Base-by-base conservation (phyloP, 1,139 yeast genomes). In the Wickerhamomyces sp. region DNA sequence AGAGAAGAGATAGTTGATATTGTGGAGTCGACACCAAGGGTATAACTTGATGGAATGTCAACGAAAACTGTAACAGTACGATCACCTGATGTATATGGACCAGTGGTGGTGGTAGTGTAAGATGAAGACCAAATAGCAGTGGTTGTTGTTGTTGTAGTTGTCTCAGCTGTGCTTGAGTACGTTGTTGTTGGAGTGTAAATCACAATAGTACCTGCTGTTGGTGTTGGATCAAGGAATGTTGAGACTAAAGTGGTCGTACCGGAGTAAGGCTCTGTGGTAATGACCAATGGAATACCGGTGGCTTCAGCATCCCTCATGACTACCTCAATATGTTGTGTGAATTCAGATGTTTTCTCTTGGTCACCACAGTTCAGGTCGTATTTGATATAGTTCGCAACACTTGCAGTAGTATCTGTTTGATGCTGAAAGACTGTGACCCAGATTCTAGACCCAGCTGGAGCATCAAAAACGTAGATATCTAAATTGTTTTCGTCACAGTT, bases 221-320 rank as follows among this genome's bases (percentile, higher is more conserved):
- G 39, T 6, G 42, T 31, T 14, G 33, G 22, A 24, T 38, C 45
- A 17, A 29, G 32, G 10, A 31, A 20, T 15, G 54, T 44, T 9
- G 49, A 35, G 15, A 42, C 26, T 14, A 44, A 37, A 4, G 55
- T 51, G 29, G 37, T 44, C 12, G 55, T 29, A 15, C 61, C 63
- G 20, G 60, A 47, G 57, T 58, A 58, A 7, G 46, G 42, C 7
- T 51, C 49, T 7, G 62, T 58, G 17, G 56, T 50, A 7, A 56
- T 41, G 26, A 48, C 31, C 7, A 53, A 31, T 18, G 58, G 49
- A 8, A 44, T 16, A 16, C 41, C 52, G 27, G 46, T 38, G n/a
- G 52, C 54, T 28, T 27, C 37, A 13, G 51, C 47, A 7, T 45
- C 45, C 30, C 45, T 42, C 13, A 40, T 35, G 8, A 40, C 29